phyloP scores from a whole-genome alignment of 1,284 basidiomycete genomes.

The Pyrrhoderma noxium region DNA sequence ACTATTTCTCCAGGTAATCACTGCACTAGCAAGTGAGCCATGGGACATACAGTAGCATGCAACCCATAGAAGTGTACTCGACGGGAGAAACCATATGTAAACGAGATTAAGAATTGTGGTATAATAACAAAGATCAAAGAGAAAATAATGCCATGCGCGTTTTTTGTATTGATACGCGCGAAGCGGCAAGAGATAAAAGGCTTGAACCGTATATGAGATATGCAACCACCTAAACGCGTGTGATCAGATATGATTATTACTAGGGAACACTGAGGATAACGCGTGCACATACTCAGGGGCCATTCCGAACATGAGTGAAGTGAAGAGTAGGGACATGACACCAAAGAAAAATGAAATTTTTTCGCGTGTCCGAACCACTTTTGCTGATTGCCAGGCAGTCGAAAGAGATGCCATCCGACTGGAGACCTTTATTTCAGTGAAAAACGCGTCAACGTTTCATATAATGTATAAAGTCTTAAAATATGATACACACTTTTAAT shows the following conservation, averaged over 20 bases:
- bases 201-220: constrained; percentile 69
- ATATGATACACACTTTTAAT: constrained; percentile 39
- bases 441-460: background rate
- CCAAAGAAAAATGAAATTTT: constrained; percentile 89
- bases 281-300: constrained; percentile 67
- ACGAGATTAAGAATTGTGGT: constrained; percentile 83
- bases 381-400: constrained; percentile 81
- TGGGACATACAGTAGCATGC: constrained; percentile 85
- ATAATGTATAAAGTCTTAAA: background rate
- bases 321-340: constrained; percentile 80
- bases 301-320: constrained; percentile 77
- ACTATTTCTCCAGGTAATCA: constrained; percentile 94
- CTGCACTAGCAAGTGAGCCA: constrained; percentile 84
- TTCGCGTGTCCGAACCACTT: constrained; percentile 85
- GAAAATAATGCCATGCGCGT: constrained; percentile 87
- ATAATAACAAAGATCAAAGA: constrained; percentile 90
- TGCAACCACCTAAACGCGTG: constrained; percentile 58
- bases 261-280: constrained; percentile 23
- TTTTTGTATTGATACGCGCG: constrained; percentile 83
- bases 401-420: constrained; percentile 64
- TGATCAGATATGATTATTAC: constrained; percentile 1
- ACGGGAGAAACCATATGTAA: constrained; percentile 80
- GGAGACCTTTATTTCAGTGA: constrained; percentile 48
- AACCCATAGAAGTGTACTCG: constrained; percentile 67
- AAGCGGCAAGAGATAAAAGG: constrained; percentile 70